Base-by-base conservation (phyloP, 345 rosid genomes). In the Microthlaspi erraticum region DNA sequence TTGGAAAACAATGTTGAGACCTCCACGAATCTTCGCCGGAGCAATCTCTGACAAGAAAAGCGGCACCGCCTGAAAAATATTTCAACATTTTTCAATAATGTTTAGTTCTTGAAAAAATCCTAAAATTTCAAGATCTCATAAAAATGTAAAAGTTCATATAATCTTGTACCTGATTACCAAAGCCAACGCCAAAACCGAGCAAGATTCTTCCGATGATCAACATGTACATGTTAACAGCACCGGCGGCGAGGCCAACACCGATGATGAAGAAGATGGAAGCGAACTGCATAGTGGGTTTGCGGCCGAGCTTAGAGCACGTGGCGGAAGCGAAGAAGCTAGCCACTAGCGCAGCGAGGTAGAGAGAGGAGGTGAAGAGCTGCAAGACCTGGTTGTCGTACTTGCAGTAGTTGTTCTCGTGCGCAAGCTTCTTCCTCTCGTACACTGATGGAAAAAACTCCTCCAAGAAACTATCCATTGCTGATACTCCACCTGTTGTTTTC, bases 381-480 rank as follows among this genome's bases (percentile, higher is more conserved):
- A 92, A 87, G 55, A 14, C 65, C 42, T 78, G 84, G 48, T 86
- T 72, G 41, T 85, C 83, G 49, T 73, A 92, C 63, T 89, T 92
- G 77, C 98, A 92, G 74, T 92, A 92, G 61, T 92, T 89, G 75
- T 86, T 74, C 26, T 87, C 84, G 7, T 66, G 86, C 0, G 68
- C 91, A 4, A 71, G 85, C 39, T 81, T 76, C 71, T 89, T 87
- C 81, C 46, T 85, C 46, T 70, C 81, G 74, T 77, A 88, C 41
- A 92, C 96, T 3, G 12, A 12, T 5, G 82, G 88, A 39, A 89
- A 92, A 73, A 92, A 89, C 18, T 69, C 51, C 70, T 76, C 61
- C 80, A 89, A 72, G 89, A 92, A 89, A 62, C 78, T 87, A 66
- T 87, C 94, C 98, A 92, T 92, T 8, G 90, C 69, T n/a, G 96